phyloP scores from a whole-genome alignment of 441 rosid genomes.

The Arabidopsis lyrata region DNA sequence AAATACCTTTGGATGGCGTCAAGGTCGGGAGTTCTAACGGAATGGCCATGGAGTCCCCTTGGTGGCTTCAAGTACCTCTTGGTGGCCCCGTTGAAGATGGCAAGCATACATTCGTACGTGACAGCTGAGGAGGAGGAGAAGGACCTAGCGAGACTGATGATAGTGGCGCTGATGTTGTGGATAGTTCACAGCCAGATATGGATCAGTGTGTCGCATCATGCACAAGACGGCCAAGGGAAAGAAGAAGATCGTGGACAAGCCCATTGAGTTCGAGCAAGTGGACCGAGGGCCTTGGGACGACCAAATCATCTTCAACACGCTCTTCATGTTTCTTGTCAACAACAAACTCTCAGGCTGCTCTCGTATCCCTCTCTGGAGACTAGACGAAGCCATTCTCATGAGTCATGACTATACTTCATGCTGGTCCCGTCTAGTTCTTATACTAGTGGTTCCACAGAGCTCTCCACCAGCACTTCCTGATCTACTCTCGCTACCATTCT shows the following conservation, averaged over 20 bases:
- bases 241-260: constrained; percentile 69
- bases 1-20: constrained; percentile 44
- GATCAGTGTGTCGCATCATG: constrained; percentile 67
- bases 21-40: constrained; percentile 58
- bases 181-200: constrained; percentile 76
- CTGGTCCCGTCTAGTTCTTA: constrained; percentile 61
- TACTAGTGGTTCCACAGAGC: constrained; percentile 62
- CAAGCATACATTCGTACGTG: constrained; percentile 43
- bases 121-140: constrained; percentile 36
- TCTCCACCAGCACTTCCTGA: constrained; percentile 61
- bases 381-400: constrained; percentile 43
- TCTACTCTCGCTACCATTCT: constrained; percentile 62
- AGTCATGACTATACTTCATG: constrained; percentile 48
- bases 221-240: constrained; percentile 70
- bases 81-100: constrained; percentile 36
- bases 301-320: constrained; percentile 48
- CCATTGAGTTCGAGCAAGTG: constrained; percentile 78
- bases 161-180: constrained; percentile 52
- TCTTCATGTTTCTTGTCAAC: constrained; percentile 40
- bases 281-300: constrained; percentile 76
- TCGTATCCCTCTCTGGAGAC: constrained; percentile 50
- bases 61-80: constrained; percentile 55
- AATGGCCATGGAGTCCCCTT: constrained; percentile 67
- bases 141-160: constrained; percentile 45
- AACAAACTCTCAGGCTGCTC: constrained; percentile 17